phyloP scores from a whole-genome alignment of 2,329 filamentous ascomycete species.

The Alternaria sp. region DNA sequence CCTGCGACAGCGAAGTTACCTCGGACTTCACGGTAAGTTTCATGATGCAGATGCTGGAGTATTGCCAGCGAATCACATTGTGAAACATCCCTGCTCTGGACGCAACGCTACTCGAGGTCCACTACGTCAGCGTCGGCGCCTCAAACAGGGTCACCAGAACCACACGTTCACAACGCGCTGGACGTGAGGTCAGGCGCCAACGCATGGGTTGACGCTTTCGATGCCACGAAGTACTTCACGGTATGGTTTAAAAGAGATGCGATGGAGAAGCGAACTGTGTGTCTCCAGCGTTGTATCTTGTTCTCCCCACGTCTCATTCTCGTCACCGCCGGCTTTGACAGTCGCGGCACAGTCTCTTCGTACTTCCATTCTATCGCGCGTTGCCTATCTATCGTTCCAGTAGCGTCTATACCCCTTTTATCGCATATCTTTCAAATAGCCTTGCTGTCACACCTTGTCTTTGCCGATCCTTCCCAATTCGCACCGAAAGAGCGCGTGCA shows the following conservation, averaged over 20 bases:
- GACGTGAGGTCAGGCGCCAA: slow-evolving; percentile 16
- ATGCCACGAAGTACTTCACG: background rate
- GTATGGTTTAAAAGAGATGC: slow-evolving; percentile 11
- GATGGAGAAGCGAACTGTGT: background rate
- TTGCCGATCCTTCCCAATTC: slow-evolving; percentile 6
- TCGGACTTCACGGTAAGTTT: slow-evolving; percentile 10
- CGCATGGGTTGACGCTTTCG: slow-evolving; percentile 2
- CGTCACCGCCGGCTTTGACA: slow-evolving; percentile 21
- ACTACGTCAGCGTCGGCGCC: slow-evolving; percentile 34
- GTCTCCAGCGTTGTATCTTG: background rate
- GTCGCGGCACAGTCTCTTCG: slow-evolving; percentile 8
- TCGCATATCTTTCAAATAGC: background rate
- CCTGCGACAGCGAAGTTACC: background rate
- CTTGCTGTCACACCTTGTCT: background rate
- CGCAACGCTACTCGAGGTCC: slow-evolving; percentile 22
- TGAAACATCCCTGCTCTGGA: slow-evolving; percentile 10
- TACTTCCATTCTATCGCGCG: background rate
- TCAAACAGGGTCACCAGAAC: slow-evolving; percentile 29
- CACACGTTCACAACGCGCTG: slow-evolving; percentile 6
- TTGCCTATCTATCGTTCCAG: background rate
- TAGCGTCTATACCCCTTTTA: slow-evolving; percentile 2
- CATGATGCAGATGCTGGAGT: background rate
- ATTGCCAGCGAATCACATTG: slow-evolving; percentile 34
- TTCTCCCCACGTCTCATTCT: background rate
- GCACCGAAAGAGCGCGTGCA: slow-evolving; percentile 3